A percentile compares a stretch with the other conserved stretches of the same genome.
Conservation (phyloP, 2,329 filamentous ascomycete species). For the Penicillium glabrum region DNA sequence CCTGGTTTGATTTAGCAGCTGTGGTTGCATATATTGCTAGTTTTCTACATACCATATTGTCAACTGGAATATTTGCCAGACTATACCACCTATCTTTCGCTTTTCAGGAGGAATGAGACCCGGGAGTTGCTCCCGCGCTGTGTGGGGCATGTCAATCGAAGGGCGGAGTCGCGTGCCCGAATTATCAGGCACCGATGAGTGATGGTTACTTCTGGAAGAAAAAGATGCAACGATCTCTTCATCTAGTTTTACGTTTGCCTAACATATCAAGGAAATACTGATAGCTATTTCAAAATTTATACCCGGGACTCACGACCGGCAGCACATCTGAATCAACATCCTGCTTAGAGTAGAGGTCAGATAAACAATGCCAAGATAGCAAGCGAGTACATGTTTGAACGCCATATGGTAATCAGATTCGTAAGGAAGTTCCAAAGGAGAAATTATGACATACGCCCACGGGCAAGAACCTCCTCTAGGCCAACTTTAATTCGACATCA, state of each 20-base stretch:
- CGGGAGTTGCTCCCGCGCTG: not conserved
- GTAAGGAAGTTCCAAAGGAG: not conserved
- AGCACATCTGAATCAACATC: too few species aligned
- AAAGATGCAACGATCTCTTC: too few species aligned
- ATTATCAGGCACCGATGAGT: not conserved
- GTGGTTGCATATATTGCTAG: too few species aligned
- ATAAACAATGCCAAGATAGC: not conserved
- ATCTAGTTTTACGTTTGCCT: too few species aligned
- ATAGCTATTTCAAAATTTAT: too few species aligned
- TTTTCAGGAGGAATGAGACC: not conserved
- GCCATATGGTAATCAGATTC: not conserved
- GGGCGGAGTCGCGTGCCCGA: not conserved
- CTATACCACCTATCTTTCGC: not conserved
- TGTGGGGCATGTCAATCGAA: conserved; percentile 7
- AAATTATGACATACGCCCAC: not conserved
- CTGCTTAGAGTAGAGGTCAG: too few species aligned
- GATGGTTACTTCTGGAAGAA: too few species aligned
- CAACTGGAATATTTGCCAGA: not conserved
- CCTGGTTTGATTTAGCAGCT: not conserved
- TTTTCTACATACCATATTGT: conserved; percentile 6
- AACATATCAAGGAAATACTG: too few species aligned
- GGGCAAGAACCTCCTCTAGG: not conserved
- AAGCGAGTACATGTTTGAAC: not conserved
- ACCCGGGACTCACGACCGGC: too few species aligned
- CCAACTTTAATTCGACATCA: not conserved